phyloP scores from a whole-genome alignment of 179 eudicot species.

The Gypsophila paniculata region DNA sequence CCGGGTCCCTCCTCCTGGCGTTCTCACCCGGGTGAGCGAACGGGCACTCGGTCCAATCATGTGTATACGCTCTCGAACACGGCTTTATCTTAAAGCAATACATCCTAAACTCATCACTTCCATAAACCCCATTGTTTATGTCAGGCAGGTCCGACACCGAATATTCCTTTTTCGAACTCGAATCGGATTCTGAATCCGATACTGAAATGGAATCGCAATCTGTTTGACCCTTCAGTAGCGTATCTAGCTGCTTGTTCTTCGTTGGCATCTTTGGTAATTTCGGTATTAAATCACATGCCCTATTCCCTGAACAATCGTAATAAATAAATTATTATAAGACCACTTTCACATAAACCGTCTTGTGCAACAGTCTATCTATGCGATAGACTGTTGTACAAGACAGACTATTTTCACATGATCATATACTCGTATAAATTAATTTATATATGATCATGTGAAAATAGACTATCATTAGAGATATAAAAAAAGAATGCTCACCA shows the following conservation, averaged over 20 bases:
- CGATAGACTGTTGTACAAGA: no score
- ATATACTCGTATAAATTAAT: no score
- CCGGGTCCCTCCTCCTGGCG: constrained; percentile 49
- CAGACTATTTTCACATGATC: no score
- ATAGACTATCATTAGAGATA: background rate
- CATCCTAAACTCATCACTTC: constrained; percentile 83
- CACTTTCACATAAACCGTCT: background rate
- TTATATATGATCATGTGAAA: no score
- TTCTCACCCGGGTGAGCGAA: constrained; percentile 94
- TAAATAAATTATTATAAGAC: background rate
- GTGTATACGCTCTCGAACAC: constrained; percentile 83
- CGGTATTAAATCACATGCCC: constrained; percentile 47
- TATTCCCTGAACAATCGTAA: constrained; percentile 21
- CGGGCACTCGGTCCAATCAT: constrained; percentile 96
- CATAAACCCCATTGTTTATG: constrained; percentile 66
- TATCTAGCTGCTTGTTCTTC: constrained; percentile 23
- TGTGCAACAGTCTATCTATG: no score
- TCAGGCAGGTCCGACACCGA: constrained; percentile 44
- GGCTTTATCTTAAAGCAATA: constrained; percentile 80
- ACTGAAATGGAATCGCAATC: constrained; percentile 15
- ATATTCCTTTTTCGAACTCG: constrained; percentile 21
- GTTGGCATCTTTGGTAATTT: constrained; percentile 19
- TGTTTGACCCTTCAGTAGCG: constrained; percentile 17
- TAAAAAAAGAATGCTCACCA: constrained; percentile 18
- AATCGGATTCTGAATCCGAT: constrained; percentile 6